Percentiles rank a stretch among this genome's conserved stretches.
Conservation (phyloP, 129 eudicot genomes). For the Smallanthus sonchifolius region DNA sequence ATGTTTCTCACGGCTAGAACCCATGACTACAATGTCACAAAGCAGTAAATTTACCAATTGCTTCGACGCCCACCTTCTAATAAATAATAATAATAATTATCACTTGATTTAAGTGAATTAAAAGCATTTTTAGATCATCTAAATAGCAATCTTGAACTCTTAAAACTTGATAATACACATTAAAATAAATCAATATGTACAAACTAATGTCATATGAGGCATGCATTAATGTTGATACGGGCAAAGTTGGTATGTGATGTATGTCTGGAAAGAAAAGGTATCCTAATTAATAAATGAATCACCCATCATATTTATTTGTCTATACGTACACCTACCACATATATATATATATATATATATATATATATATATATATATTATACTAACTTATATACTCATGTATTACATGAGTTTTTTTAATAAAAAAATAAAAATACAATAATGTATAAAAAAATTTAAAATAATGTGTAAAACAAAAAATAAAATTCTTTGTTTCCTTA, state of each 20-base stretch:
- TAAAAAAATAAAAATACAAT: too few relatives aligned
- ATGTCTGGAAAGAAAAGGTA: not conserved
- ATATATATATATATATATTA: too few relatives aligned
- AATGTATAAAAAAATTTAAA: too few relatives aligned
- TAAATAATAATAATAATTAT: not conserved
- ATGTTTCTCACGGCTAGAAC: too few relatives aligned
- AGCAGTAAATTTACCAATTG: too few relatives aligned
- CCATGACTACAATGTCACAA: too few relatives aligned
- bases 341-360: too few relatives aligned
- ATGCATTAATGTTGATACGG: conserved; percentile 1
- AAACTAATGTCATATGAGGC: not conserved
- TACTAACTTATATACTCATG: too few relatives aligned
- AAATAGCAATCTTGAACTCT: not conserved
- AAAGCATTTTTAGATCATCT: not conserved
- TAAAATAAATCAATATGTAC: not conserved
- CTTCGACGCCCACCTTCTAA: too few relatives aligned
- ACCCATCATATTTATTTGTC: not conserved
- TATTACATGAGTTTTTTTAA: too few relatives aligned
- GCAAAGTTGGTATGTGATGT: conserved; percentile 1
- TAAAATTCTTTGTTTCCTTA: too few relatives aligned
- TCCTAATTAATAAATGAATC: conserved; percentile 4
- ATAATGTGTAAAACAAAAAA: too few relatives aligned
- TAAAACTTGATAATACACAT: not conserved
- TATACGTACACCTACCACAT: not conserved
- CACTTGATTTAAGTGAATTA: not conserved